Evolutionary conservation across 2,329 filamentous ascomycete genomes (phyloP).

Genomic region (Aureobasidium pullulans): DNA sequence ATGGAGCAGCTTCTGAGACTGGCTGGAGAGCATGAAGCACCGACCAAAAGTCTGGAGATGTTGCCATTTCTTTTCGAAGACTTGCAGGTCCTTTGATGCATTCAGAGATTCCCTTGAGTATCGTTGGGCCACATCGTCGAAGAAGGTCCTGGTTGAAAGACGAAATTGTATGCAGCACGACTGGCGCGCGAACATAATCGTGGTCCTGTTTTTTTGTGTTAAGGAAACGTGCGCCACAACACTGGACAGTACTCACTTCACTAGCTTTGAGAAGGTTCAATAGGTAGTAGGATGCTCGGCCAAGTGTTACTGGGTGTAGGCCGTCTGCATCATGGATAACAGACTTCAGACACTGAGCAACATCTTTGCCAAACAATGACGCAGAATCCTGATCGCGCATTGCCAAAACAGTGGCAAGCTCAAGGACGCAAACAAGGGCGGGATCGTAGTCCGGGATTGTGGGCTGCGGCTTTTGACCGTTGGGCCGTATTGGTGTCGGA

Average conservation of each 20-base stretch:
- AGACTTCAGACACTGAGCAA: conserved; percentile 72
- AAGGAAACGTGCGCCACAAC: conserved; percentile 4
- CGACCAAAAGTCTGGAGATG: conserved; percentile 95
- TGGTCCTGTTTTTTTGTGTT: conserved; percentile 53
- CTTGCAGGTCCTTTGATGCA: conserved; percentile 73
- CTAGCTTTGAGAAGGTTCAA: conserved; percentile 73
- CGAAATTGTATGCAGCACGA: conserved; percentile 85
- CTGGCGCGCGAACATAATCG: conserved; percentile 84
- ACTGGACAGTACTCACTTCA: conserved; percentile 56
- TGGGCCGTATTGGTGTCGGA: conserved; percentile 49
- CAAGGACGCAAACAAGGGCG: conserved; percentile 79
- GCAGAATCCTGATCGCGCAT: conserved; percentile 69
- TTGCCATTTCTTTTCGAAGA: conserved; percentile 85
- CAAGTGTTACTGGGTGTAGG: conserved; percentile 76
- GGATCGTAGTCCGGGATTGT: conserved; percentile 71
- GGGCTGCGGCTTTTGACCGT: conserved; percentile 50
- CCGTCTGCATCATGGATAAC: conserved; percentile 72
- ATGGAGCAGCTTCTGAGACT: conserved; percentile 59
- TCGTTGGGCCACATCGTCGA: conserved; percentile 64
- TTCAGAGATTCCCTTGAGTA: conserved; percentile 69
- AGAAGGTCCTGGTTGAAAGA: conserved; percentile 73
- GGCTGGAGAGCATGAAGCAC: conserved; percentile 70
- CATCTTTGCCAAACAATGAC: conserved; percentile 64
- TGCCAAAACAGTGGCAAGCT: conserved; percentile 77
- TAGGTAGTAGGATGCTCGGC: conserved; percentile 79